Percentiles rank a stretch among this genome's conserved stretches.
Conservation (phyloP, 495 filamentous ascomycete genomes). For the Corynascus novoguineensis region DNA sequence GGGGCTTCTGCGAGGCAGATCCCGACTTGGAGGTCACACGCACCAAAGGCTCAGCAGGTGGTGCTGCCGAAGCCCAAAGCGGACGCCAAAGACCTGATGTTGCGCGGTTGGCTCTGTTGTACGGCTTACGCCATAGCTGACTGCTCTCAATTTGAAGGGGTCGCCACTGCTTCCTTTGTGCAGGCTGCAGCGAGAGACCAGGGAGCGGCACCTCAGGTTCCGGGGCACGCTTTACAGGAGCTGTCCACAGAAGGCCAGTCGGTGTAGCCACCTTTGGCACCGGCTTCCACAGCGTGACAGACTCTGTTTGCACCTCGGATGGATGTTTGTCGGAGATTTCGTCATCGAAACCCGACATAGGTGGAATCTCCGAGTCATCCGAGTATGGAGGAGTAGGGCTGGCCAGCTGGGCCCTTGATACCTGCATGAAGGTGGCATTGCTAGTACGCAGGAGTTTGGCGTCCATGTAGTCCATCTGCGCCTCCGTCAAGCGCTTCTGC, state of each 20-base stretch:
- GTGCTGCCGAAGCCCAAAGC: constrained; percentile 29
- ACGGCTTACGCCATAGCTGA: constrained; percentile 38
- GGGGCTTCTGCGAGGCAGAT: constrained; percentile 24
- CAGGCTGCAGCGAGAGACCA: constrained; percentile 28
- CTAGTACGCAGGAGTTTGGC: constrained; percentile 33
- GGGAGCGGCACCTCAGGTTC: constrained; percentile 23
- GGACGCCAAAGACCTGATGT: constrained; percentile 36
- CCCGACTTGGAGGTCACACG: constrained; percentile 9
- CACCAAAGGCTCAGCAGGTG: constrained; percentile 31
- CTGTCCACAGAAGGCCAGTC: constrained; percentile 17
- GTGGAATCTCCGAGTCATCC: constrained; percentile 24
- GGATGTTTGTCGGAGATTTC: constrained; percentile 24
- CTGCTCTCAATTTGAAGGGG: constrained; percentile 35
- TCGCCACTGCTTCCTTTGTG: constrained; percentile 27
- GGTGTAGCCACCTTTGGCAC: not conserved
- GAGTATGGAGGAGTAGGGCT: constrained; percentile 50
- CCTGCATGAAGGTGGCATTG: constrained; percentile 37
- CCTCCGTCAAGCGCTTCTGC: constrained; percentile 35
- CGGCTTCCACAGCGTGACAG: constrained; percentile 24
- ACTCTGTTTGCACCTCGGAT: not conserved
- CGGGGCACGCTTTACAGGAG: constrained; percentile 6
- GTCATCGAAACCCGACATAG: constrained; percentile 16
- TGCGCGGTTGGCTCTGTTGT: constrained; percentile 19
- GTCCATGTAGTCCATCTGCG: constrained; percentile 42
- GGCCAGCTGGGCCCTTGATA: constrained; percentile 38